phyloP scores from a whole-genome alignment of 495 filamentous ascomycete species.

The Penicillium bialowiezense region DNA sequence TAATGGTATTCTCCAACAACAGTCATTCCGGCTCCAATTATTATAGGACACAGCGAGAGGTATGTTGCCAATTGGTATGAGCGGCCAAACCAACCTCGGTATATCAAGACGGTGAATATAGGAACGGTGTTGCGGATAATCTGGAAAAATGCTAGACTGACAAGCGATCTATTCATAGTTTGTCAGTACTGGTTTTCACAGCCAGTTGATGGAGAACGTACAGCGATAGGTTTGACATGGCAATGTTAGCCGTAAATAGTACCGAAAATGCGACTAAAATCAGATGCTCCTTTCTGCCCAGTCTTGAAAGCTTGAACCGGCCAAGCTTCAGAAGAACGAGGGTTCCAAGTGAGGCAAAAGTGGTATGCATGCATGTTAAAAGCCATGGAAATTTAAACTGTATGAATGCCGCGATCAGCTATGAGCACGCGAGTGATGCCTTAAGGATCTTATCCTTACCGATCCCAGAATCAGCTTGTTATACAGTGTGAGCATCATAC shows the following conservation, averaged over 20 bases:
- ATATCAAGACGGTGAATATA: constrained; percentile 16
- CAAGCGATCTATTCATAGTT: constrained; percentile 5
- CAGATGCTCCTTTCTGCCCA: constrained; percentile 9
- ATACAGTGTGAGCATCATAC: constrained; percentile 17
- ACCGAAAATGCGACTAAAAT: constrained; percentile 16
- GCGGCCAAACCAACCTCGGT: constrained; percentile 14
- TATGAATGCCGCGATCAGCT: too few relatives aligned
- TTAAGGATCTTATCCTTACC: too few relatives aligned
- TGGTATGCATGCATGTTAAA: constrained; percentile 15
- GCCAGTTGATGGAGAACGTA: not conserved
- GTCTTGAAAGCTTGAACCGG: constrained; percentile 12
- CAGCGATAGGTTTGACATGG: constrained; percentile 18
- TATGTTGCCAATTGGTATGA: constrained; percentile 12
- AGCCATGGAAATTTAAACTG: constrained; percentile 18
- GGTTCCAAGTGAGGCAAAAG: constrained; percentile 11
- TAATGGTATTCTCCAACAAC: constrained; percentile 17
- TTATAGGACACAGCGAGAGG: constrained; percentile 13
- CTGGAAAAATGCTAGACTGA: constrained; percentile 18
- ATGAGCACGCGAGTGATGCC: too few relatives aligned
- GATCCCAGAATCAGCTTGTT: constrained; percentile 18
- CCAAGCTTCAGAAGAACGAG: constrained; percentile 12
- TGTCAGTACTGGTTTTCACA: not conserved
- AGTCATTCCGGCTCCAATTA: constrained; percentile 16
- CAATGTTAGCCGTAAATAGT: constrained; percentile 17
- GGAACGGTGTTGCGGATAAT: constrained; percentile 19